Evolutionary conservation across 2,329 filamentous ascomycete genomes (phyloP).

Genomic region (Diatrype stigma): DNA sequence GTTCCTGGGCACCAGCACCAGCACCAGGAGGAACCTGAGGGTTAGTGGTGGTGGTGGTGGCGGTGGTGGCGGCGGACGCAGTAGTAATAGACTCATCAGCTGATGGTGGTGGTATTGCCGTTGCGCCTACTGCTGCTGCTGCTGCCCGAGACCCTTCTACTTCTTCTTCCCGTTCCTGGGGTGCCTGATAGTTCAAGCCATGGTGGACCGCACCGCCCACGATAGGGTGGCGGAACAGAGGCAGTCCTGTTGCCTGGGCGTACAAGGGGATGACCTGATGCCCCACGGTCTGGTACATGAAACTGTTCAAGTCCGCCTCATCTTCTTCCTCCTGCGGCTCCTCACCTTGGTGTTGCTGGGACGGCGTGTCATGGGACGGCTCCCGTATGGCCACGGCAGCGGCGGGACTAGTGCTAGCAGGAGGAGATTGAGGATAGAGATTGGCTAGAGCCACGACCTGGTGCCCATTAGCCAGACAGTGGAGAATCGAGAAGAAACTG

Average conservation of each 20-base stretch:
- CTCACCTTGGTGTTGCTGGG: constrained; percentile 1
- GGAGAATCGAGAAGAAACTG: constrained; percentile 87
- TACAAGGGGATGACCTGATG: constrained; percentile 85
- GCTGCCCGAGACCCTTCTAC: background rate
- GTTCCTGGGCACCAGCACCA: constrained; percentile 10
- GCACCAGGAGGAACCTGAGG: constrained; percentile 3
- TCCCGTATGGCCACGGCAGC: constrained; percentile 7
- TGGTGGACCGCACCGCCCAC: constrained; percentile 66
- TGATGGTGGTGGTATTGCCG: too few species aligned
- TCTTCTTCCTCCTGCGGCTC: constrained; percentile 32
- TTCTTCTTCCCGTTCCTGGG: constrained; percentile 15
- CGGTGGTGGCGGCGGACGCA: constrained; percentile 1
- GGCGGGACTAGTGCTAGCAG: constrained; percentile 1
- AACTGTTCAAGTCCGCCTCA: constrained; percentile 78
- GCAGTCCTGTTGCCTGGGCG: constrained; percentile 70
- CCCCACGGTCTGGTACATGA: constrained; percentile 99
- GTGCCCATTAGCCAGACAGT: constrained; percentile 84
- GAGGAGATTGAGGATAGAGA: constrained; percentile 56
- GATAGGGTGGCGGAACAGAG: constrained; percentile 79
- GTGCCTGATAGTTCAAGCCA: constrained; percentile 62
- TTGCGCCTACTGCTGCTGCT: background rate
- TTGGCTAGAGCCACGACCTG: constrained; percentile 85
- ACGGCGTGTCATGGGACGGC: constrained; percentile 5
- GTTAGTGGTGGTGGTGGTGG: background rate
- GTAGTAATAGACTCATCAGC: too few species aligned